Percentiles rank a stretch among this genome's conserved stretches.
Evolutionary conservation across 2,329 filamentous ascomycete species (phyloP).

Genomic region (Aspergillus amoenus): DNA sequence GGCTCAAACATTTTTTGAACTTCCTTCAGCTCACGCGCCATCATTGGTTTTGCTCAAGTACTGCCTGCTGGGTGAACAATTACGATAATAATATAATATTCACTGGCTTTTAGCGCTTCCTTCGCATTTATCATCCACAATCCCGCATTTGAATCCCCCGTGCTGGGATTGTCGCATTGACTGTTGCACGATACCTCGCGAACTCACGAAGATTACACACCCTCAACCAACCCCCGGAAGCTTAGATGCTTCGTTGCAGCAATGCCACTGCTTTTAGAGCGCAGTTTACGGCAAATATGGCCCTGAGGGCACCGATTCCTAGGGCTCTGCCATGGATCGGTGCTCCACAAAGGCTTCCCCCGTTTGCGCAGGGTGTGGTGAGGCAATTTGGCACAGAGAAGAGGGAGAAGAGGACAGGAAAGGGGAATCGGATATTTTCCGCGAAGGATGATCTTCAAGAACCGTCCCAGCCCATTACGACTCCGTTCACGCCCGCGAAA

Average conservation of each 20-base stretch:
- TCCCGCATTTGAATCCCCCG: background rate
- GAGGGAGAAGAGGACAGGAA: background rate
- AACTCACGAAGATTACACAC: background rate
- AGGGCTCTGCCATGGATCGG: conserved; percentile 7
- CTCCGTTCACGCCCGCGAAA: background rate
- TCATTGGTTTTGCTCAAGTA: background rate
- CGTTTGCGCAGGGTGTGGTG: background rate
- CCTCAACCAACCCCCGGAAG: background rate
- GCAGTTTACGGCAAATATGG: conserved; percentile 12
- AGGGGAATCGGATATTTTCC: too few relatives aligned
- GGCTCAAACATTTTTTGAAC: background rate
- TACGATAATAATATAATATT: background rate
- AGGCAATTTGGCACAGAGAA: background rate
- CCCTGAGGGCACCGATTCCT: conserved; percentile 7
- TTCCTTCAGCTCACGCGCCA: background rate
- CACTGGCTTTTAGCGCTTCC: background rate
- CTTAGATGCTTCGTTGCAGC: conserved; percentile 22
- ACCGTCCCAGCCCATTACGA: background rate
- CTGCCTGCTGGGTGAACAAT: background rate
- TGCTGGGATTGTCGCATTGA: background rate
- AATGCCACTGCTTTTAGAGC: conserved; percentile 21
- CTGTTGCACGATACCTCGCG: background rate
- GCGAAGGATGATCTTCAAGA: too few relatives aligned
- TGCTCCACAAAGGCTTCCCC: background rate
- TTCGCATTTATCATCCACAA: background rate